phyloP scores from a whole-genome alignment of 257 asterid genomes.

The Solanum chiquidenum region DNA sequence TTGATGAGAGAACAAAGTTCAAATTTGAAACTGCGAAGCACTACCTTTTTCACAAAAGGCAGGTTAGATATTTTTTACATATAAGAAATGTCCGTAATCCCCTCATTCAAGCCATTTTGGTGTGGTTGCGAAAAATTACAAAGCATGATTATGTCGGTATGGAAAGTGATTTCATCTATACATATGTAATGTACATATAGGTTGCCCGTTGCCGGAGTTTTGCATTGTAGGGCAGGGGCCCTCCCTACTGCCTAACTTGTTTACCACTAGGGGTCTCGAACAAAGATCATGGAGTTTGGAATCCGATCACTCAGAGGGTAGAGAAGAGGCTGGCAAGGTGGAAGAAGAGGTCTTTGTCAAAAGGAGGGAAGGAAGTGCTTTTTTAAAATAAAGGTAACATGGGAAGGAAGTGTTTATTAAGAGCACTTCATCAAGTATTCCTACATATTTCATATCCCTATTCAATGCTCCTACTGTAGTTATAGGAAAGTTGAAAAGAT shows the following conservation, averaged over 20 bases:
- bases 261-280: not conserved
- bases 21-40: not conserved
- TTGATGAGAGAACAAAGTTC: not conserved
- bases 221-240: not conserved
- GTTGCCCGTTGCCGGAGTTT: not conserved
- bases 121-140: not conserved
- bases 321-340: not conserved
- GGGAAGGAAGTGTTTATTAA: not conserved
- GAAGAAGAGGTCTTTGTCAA: not conserved
- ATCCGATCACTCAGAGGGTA: not conserved
- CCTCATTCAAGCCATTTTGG: not conserved
- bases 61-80: not conserved
- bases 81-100: not conserved
- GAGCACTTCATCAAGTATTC: not conserved
- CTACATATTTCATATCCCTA: not conserved
- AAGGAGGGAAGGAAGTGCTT: not conserved
- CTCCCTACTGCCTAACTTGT: not conserved
- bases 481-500: not conserved
- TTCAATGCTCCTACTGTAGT: not conserved
- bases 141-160: not conserved
- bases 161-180: not conserved
- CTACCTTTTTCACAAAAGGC: not conserved
- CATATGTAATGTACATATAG: not conserved
- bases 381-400: no score
- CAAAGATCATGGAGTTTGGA: not conserved